Evolutionary conservation across 2,329 filamentous ascomycete species (phyloP).

Genomic region (Pseudogymnoascus sp.): DNA sequence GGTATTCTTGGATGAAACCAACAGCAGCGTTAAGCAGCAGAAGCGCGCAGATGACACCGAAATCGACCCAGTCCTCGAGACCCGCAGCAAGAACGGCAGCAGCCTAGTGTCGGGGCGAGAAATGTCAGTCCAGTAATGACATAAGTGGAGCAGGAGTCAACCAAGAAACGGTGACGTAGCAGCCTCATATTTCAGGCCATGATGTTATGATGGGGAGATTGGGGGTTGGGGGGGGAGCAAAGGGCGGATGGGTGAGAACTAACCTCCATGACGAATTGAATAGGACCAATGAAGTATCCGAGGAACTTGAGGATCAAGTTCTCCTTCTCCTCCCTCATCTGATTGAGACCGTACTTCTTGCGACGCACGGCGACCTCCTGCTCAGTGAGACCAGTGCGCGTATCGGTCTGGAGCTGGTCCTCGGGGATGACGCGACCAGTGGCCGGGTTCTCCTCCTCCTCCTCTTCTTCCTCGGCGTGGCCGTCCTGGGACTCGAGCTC

Average conservation of each 20-base stretch:
- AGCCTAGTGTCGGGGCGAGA: slow-evolving; percentile 30
- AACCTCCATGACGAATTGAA: slow-evolving; percentile 92
- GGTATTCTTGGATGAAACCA: slow-evolving; percentile 84
- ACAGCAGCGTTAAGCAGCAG: slow-evolving; percentile 79
- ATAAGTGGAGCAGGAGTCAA: neutral
- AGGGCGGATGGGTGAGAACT: slow-evolving; percentile 28
- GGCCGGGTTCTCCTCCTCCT: slow-evolving; percentile 47
- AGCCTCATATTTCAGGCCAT: neutral
- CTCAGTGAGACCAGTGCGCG: slow-evolving; percentile 64
- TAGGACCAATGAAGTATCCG: slow-evolving; percentile 78
- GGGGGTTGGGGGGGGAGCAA: neutral
- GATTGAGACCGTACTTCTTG: slow-evolving; percentile 75
- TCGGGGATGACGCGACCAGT: slow-evolving; percentile 60
- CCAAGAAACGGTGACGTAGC: neutral
- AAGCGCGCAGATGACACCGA: slow-evolving; percentile 81
- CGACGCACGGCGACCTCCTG: slow-evolving; percentile 57
- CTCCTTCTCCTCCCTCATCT: slow-evolving; percentile 88
- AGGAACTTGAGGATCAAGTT: slow-evolving; percentile 78
- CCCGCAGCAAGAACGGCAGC: slow-evolving; percentile 75
- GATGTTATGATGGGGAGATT: neutral
- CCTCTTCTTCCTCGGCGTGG: slow-evolving; percentile 58
- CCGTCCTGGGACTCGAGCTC: slow-evolving; percentile 80
- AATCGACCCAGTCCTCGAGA: slow-evolving; percentile 86
- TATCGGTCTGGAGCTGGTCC: slow-evolving; percentile 72
- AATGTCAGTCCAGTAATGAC: slow-evolving; percentile 3